Base-by-base conservation (phyloP, 495 filamentous ascomycete species). In the Pyronema domesticum region DNA sequence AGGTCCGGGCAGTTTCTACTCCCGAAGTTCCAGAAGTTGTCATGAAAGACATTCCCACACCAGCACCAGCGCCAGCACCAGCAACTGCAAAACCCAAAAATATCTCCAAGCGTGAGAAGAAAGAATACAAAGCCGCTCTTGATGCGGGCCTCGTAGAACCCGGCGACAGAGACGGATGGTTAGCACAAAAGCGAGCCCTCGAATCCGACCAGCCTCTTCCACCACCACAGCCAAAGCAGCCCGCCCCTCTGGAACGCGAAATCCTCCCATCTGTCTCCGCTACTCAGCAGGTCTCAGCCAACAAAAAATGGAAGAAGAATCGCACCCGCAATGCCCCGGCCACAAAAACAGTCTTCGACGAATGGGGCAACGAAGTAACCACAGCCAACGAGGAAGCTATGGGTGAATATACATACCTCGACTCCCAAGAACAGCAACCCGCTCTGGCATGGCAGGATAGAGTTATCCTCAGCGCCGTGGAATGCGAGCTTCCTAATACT, bases 401-500 rank as follows among this genome's bases (percentile, higher is more conserved):
- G 52, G 23, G 10, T 7, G 30, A 49, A 9, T 10, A 14, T 15
- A 14, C 37, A 7, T 18, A 30, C 11, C 23, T 46, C 37, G 45
- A 55, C 13, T 37, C 48, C 13, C 13, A 46, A 2, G 23, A 51
- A 11, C 6, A 55, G 46, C 45, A 7, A 14, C 8, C 5, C 18
- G 1, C 45, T 33, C 37, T 43, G 60, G 64, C 70, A 39, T 96
- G 89, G 89, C 77, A 76, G 57, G 64, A 78, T 7, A 89, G 80
- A 63, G 80, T 95, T 37, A 74, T 70, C 40, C 65, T 85, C 33
- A 72, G 71, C 47, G 89, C 87, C 45, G 81, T 87, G 9, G 91
- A 98, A 65, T 95, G 91, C 65, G 76, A 81, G 56, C 69, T 80
- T 48, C 79, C 87, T 18, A 79, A 78, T n/a, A 70, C 88, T 47